Conservation (phyloP, 352 stramenopile genomes). For the Aphanomyces astaci region DNA sequence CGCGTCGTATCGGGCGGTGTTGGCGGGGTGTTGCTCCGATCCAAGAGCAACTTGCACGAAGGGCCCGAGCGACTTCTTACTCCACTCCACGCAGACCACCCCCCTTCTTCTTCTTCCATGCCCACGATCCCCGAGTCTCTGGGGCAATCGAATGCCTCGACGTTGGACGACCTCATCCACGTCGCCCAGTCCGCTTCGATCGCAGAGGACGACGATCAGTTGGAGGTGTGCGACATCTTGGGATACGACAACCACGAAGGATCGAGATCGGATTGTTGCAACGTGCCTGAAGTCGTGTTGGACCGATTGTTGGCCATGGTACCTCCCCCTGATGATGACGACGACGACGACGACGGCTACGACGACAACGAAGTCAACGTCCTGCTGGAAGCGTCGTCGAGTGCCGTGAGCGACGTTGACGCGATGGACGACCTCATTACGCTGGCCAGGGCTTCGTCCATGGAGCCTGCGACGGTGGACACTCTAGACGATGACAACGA, state of each 20-base stretch:
- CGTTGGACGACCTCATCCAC: background rate
- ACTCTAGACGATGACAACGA: background rate
- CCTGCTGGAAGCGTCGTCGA: background rate
- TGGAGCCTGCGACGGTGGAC: background rate
- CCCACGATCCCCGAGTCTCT: background rate
- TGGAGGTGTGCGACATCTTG: background rate
- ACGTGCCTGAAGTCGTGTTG: background rate
- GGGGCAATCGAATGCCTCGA: background rate
- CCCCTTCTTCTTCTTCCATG: background rate
- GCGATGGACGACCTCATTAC: background rate
- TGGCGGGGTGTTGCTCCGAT: background rate
- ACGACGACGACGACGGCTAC: background rate
- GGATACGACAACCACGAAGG: background rate
- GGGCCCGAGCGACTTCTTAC: background rate
- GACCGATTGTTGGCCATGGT: background rate
- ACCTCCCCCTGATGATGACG: background rate
- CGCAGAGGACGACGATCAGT: background rate
- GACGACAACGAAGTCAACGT: background rate
- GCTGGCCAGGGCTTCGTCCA: background rate
- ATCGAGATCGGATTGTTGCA: background rate
- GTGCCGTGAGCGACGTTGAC: background rate
- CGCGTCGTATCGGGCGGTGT: conserved; percentile 21
- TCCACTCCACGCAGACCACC: background rate
- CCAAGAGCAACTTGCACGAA: background rate
- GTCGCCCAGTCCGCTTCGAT: background rate